Evolutionary conservation across 345 rosid genomes (phyloP), one percentile per base, ranked within the genome.

Genomic region (Lepidium aucheri): DNA sequence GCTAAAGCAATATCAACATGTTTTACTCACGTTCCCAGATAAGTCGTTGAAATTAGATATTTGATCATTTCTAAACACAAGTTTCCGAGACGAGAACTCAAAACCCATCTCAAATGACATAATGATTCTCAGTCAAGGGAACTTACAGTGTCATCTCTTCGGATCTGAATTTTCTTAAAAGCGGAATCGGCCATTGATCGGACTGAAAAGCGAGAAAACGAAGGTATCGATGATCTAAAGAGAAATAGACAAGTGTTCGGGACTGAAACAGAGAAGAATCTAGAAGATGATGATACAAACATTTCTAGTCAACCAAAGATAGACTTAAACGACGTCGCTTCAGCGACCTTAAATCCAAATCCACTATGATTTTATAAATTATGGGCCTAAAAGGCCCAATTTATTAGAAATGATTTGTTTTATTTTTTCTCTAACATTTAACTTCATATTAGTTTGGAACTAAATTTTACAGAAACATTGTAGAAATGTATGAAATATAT

Each of bases 111-210:
- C 32, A 28, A 28, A 28, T 5, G 7, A 28, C 7, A 5, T n/a
- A n/a, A n/a, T n/a, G n/a, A n/a, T n/a, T n/a, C n/a, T n/a, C n/a
- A n/a, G n/a, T n/a, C n/a, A n/a, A n/a, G n/a, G n/a, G 7, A 28
- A 6, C 88, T 83, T 58, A 89, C 98, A 0, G 91, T 84, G 59
- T 83, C 85, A 56, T 84, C 96, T 78, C 98, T 83, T 54, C 83
- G 86, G 84, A 93, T 85, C 77, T 85, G 97, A 73, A 93, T 61
- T 80, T 86, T 90, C 76, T 73, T 81, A 77, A 93, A 93, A 12
- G 85, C 71, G 3, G 86, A 84, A 70, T 74, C 82, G 3, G 97
- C 94, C 98, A 93, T 93, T 46, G 96, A 75, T 47, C 88, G 74
- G 77, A 79, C 46, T 14, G 79, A 53, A 44, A 80, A 63, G 30